phyloP scores from a whole-genome alignment of 495 filamentous ascomycete genomes.

The Penicillium turbatum region DNA sequence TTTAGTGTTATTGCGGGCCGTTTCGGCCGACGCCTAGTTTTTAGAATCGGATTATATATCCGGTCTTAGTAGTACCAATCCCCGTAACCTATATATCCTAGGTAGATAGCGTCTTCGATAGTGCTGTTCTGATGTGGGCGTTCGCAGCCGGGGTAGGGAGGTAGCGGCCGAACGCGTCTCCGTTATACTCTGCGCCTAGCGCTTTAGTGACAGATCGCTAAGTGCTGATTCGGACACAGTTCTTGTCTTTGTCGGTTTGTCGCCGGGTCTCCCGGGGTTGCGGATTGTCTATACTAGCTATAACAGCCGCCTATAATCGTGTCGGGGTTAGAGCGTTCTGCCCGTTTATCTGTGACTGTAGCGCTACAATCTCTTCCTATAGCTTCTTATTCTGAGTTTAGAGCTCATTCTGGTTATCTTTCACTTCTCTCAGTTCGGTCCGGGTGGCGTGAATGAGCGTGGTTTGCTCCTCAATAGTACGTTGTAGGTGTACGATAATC shows the following conservation, averaged over 20 bases:
- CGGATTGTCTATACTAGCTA: neutral
- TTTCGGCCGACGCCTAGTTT: slow-evolving; percentile 10
- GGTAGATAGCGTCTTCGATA: slow-evolving; percentile 10
- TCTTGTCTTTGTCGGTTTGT: slow-evolving; percentile 11
- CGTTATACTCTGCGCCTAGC: neutral
- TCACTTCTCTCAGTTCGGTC: slow-evolving; percentile 3
- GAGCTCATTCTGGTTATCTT: slow-evolving; percentile 4
- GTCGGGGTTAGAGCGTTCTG: neutral
- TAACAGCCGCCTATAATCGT: slow-evolving; percentile 1
- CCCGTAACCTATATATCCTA: slow-evolving; percentile 19
- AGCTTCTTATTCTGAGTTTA: slow-evolving; percentile 10
- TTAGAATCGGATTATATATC: slow-evolving; percentile 22
- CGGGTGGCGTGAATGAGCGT: neutral
- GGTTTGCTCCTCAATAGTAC: neutral
- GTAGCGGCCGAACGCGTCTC: slow-evolving; percentile 13
- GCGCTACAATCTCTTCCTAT: neutral
- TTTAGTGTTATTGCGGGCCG: slow-evolving; percentile 13
- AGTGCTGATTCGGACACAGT: slow-evolving; percentile 17
- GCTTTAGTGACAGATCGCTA: neutral
- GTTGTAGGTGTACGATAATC: neutral
- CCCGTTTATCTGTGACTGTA: neutral
- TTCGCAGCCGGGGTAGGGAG: slow-evolving; percentile 15
- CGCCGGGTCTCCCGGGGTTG: slow-evolving; percentile 1
- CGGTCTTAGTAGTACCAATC: slow-evolving; percentile 20
- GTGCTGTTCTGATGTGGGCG: slow-evolving; percentile 15